Evolutionary conservation across 2,329 filamentous ascomycete genomes (phyloP), one percentile per base, ranked within the genome.

Genomic region (Fusarium devonianum): DNA sequence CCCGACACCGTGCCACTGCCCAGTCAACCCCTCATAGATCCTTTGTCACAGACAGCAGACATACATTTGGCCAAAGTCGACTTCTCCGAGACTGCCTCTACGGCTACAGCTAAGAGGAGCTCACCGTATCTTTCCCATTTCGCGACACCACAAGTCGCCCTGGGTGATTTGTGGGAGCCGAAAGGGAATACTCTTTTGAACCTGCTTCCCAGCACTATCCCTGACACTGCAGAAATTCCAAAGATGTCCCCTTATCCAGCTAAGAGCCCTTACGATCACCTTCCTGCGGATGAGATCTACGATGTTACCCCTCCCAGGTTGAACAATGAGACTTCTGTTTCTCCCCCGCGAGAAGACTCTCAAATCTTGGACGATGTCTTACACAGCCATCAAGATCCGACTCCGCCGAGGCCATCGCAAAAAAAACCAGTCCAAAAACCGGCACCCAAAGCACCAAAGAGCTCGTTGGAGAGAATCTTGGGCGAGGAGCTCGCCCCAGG

Each of bases 61-160:
- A 34, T 44, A 16, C 18, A 9, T 4, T 23, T 29, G 11, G 7
- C 19, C 9, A 33, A 16, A 14, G 35, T 71, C 5, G 70, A 72
- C 26, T 68, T 72, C 14, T 72, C 70, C 1, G 70, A 72, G 38
- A 72, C 70, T n/a, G 69, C 69, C 9, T 70, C 70, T 3, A 71
- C 70, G 55, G 17, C 49, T 49, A 18, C 64, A n/a, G n/a, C n/a
- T n/a, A n/a, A n/a, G n/a, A n/a, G 70, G 14, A 73, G 70, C 28
- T 72, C 70, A 4, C 68, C 69, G 4, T 57, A 47, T 25, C 7
- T 19, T 40, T 60, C 29, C 23, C 19, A 7, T 11, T 28, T 4
- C 38, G 41, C 16, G 39, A 60, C 22, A 30, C 54, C 32, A 8
- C 43, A 26, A 14, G 10, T 35, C 9, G 47, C 32, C 4, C 17